Conservation (phyloP, 1,284 basidiomycete genomes). For the Cryptococcus jaspeensis region DNA sequence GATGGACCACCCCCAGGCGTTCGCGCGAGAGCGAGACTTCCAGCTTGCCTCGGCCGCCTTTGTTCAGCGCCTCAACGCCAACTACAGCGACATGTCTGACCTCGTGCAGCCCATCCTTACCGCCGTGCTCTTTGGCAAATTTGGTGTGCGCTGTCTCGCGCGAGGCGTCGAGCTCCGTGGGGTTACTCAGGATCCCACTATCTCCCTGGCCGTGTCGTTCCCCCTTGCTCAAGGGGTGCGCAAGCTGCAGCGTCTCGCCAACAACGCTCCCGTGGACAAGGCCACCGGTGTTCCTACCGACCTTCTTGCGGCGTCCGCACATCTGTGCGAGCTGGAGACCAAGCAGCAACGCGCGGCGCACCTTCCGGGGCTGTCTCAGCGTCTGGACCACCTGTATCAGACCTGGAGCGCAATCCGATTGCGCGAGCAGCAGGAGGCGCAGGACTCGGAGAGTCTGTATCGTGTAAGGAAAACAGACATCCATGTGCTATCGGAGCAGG, state of each 20-base stretch:
- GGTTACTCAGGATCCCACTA: constrained; percentile 8
- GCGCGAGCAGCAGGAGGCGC: constrained; percentile 64
- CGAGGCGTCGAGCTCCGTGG: constrained; percentile 9
- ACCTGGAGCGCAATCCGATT: constrained; percentile 82
- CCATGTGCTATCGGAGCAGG: constrained; percentile 65
- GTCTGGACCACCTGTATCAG: constrained; percentile 71
- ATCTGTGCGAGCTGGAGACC: constrained; percentile 8
- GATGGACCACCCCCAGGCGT: constrained; percentile 24
- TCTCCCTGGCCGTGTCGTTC: constrained; percentile 17
- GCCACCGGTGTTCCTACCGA: constrained; percentile 22
- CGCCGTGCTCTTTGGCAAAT: constrained; percentile 65
- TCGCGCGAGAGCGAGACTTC: constrained; percentile 48
- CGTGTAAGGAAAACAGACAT: constrained; percentile 64
- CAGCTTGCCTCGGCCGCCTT: constrained; percentile 54
- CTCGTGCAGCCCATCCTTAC: constrained; percentile 64
- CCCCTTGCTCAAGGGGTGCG: constrained; percentile 27
- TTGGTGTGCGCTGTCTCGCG: constrained; percentile 64
- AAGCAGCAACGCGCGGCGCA: constrained; percentile 7
- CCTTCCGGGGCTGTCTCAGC: constrained; percentile 47
- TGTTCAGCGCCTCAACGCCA: constrained; percentile 51
- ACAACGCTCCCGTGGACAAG: constrained; percentile 16
- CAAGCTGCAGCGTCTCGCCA: constrained; percentile 13
- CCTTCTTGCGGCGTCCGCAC: constrained; percentile 12
- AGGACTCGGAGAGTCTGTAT: constrained; percentile 75
- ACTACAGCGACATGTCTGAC: constrained; percentile 61